Evolutionary conservation across 148 eudicot genomes (phyloP), one percentile per base, ranked within the genome.

Genomic region (Persicaria maculosa): DNA sequence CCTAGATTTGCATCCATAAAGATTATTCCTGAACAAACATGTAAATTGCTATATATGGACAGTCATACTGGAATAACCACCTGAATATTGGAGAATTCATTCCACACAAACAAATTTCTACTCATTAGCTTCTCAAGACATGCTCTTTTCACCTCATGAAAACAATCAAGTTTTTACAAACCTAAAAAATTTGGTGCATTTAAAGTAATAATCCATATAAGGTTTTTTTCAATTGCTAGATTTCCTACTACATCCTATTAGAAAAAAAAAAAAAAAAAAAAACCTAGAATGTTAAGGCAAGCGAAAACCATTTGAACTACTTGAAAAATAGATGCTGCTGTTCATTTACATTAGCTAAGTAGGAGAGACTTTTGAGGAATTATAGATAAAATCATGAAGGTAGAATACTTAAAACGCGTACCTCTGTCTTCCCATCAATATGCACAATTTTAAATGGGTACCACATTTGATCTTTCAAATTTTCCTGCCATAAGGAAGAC

Each of bases 401-500:
- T 8, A 54, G 0, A 45, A 57, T 12, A 47, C 44, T 6, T 47
- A 47, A 74, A 72, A 53, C 52, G 40, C 74, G 69, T 61, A 92
- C 99, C 96, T 88, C 75, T 40, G 76, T 22, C 50, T 75, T 85
- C 62, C 86, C 92, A 44, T 81, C 85, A 53, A 76, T 74, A 6
- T 70, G 70, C 15, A 82, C 68, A 43, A 86, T 79, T 75, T 77
- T 89, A 80, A 85, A 90, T 44, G 99, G 99, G 77, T 90, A 88
- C 94, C 96, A 92, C 4, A 78, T 77, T 11, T 97, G 81, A 57
- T 92, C 78, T 74, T 82, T 90, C 75, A 96, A 69, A 67, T 84
- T 88, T 65, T 96, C 93, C 82, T 96, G 97, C 99, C 99, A 96
- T 72, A 86, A 55, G 25, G 97, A 87, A 84, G 87, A 83, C 5